Base-by-base conservation (phyloP, 2,329 filamentous ascomycete genomes). In the Rasamsonia emersonii region DNA sequence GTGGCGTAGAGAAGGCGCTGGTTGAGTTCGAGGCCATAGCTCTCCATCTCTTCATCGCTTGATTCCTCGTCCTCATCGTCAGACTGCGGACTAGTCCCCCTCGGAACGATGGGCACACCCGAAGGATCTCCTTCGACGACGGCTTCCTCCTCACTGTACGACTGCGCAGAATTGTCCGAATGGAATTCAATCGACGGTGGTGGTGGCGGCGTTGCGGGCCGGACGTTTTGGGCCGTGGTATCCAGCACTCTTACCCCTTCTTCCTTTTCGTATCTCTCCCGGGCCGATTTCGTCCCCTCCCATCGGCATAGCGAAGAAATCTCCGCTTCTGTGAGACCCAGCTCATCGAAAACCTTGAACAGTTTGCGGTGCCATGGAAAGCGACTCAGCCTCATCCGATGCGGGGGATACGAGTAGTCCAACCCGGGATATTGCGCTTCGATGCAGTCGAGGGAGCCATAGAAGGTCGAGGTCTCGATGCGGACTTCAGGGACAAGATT, bases 341-440 rank as follows among this genome's bases (percentile, higher is more conserved):
- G 62, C 10, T 67, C 59, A 51, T 79, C 73, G 44, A 80, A 79
- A 17, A 68, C 72, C 14, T 62, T 62, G 56, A 80, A 79, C 2
- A 80, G 62, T 38, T 64, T 64, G 41, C 63, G 62, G 54, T 80
- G 76, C 62, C 74, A 73, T 8, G 69, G 67, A 50, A 77, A 79
- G 27, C 73, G 71, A 32, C 71, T 62, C 9, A 80, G 63, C 24
- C 76, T 67, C 61, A 75, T 73, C 35, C 76, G 70, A 57, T 80
- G 76, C 2, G 75, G 73, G 5, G 61, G 57, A 45, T 73, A 65
- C 28, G 71, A 70, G 53, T 80, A 80, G 61, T 80, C 76, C 28
- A 79, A 63, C 19, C 76, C 76, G 0, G 76, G 76, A 46, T 80
- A 79, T 37, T 76, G 73, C 30, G 76, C 75, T 61, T 79, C 76